Conservation (phyloP, 352 stramenopile species). For the Elongisporangium prolatum region DNA sequence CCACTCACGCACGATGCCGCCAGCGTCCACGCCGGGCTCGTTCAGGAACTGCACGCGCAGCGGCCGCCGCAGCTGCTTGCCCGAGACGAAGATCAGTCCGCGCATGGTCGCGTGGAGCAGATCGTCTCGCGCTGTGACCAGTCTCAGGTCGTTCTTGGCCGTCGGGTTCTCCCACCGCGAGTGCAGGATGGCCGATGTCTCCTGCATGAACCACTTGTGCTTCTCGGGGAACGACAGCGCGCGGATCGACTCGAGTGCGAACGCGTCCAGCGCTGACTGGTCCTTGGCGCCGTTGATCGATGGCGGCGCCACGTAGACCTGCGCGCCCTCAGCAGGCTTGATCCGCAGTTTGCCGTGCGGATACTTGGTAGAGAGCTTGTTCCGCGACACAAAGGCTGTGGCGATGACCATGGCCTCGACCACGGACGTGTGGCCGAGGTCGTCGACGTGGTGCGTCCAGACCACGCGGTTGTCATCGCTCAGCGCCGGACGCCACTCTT, state of each 20-base stretch:
- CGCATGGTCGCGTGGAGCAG: slow-evolving; percentile 28
- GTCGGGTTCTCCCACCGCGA: slow-evolving; percentile 27
- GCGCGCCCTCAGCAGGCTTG: slow-evolving; percentile 19
- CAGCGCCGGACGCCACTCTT: slow-evolving; percentile 33
- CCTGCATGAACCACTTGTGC: slow-evolving; percentile 53
- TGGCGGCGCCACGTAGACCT: slow-evolving; percentile 20
- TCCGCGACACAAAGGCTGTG: slow-evolving; percentile 40
- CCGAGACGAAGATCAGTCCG: slow-evolving; percentile 22
- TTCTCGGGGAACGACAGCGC: slow-evolving; percentile 42
- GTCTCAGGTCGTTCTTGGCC: slow-evolving; percentile 13
- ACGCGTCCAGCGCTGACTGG: slow-evolving; percentile 9
- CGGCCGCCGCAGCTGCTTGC: slow-evolving; percentile 28
- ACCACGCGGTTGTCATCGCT: slow-evolving; percentile 23
- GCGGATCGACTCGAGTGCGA: slow-evolving; percentile 29
- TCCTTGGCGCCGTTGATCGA: background rate
- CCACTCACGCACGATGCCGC: slow-evolving; percentile 79
- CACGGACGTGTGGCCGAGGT: slow-evolving; percentile 1
- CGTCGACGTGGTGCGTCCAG: slow-evolving; percentile 19
- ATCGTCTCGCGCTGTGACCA: slow-evolving; percentile 32
- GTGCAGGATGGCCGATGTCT: slow-evolving; percentile 36
- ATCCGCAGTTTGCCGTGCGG: slow-evolving; percentile 19
- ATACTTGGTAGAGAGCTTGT: slow-evolving; percentile 11
- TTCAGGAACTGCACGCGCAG: slow-evolving; percentile 65
- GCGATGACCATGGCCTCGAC: slow-evolving; percentile 20
- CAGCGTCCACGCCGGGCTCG: slow-evolving; percentile 74